Evolutionary conservation across 352 stramenopile species (phyloP).

Genomic region (Pythium folliculosum): DNA sequence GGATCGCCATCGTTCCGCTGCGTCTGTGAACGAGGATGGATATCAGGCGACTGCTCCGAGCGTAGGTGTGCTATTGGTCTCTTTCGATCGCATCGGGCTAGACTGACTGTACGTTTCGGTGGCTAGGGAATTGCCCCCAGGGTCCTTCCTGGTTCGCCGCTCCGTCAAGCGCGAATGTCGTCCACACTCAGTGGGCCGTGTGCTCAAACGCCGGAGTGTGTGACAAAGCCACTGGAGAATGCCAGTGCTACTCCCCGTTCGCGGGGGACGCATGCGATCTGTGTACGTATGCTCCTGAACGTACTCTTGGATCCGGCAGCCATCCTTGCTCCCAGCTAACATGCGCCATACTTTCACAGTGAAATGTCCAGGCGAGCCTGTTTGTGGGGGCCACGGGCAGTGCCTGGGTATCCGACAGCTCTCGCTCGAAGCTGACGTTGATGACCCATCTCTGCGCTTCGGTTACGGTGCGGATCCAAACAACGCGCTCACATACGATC

Average conservation of each 20-base stretch:
- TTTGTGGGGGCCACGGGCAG: conserved; percentile 69
- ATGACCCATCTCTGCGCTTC: conserved; percentile 52
- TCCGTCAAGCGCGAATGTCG: conserved; percentile 42
- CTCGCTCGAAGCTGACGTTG: conserved; percentile 54
- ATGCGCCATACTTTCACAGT: conserved; percentile 29
- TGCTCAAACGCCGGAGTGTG: conserved; percentile 72
- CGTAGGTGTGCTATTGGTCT: conserved; percentile 32
- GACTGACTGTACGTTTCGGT: background rate
- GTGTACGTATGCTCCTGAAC: conserved; percentile 26
- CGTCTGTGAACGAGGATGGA: conserved; percentile 64
- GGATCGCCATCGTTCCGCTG: conserved; percentile 59
- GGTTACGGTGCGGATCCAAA: conserved; percentile 73
- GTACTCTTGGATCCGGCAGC: background rate
- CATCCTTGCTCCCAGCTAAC: background rate
- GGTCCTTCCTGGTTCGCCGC: conserved; percentile 65
- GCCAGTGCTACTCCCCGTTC: conserved; percentile 62
- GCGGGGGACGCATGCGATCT: conserved; percentile 57
- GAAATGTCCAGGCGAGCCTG: conserved; percentile 56
- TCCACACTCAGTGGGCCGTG: conserved; percentile 50
- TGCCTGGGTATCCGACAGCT: conserved; percentile 79
- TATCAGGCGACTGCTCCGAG: conserved; percentile 59
- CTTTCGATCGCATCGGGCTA: background rate
- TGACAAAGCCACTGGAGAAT: conserved; percentile 54
- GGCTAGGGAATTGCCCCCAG: conserved; percentile 54
- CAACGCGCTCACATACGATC: conserved; percentile 77